phyloP scores from a whole-genome alignment of 345 rosid species.

The Pseudoturritis turrita region DNA sequence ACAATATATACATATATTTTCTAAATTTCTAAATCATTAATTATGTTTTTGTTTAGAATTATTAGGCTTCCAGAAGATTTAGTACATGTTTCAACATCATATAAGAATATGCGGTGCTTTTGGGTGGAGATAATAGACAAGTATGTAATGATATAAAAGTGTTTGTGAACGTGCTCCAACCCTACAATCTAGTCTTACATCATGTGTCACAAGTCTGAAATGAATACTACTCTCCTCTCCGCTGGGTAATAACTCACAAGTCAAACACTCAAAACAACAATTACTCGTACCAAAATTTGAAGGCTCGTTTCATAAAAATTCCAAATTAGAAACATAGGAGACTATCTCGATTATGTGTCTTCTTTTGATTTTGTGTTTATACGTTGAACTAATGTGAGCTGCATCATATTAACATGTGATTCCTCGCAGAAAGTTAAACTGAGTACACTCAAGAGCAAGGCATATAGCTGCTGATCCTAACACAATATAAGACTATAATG shows the following conservation, averaged over 20 bases:
- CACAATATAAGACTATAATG: not conserved
- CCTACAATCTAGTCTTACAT: conserved; percentile 11
- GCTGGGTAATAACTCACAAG: not conserved
- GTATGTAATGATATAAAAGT: conserved; percentile 1
- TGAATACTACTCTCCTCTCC: not conserved
- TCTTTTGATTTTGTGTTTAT: not conserved
- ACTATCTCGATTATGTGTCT: not conserved
- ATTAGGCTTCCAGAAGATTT: conserved; percentile 12
- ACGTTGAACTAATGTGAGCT: no score
- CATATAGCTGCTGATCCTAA: not conserved
- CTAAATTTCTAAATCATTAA: not conserved
- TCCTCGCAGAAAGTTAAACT: no score
- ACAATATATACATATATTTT: not conserved
- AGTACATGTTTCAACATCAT: conserved; percentile 19
- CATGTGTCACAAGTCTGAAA: conserved; percentile 30
- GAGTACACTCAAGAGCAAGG: not conserved
- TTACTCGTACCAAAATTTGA: not conserved
- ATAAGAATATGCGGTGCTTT: conserved; percentile 12
- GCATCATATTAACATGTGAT: no score
- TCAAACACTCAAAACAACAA: not conserved
- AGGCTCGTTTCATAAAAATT: no score
- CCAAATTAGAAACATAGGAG: not conserved
- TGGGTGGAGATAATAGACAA: conserved; percentile 19
- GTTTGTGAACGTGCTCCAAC: conserved; percentile 18
- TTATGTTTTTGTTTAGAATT: not conserved